Percentiles rank a stretch among this genome's conserved stretches.
These are phyloP conservation scores for Artomyces pyxidatus DNA, from an alignment of 768 basidiomycete genomes.

Conservation along the genomic window DNA sequence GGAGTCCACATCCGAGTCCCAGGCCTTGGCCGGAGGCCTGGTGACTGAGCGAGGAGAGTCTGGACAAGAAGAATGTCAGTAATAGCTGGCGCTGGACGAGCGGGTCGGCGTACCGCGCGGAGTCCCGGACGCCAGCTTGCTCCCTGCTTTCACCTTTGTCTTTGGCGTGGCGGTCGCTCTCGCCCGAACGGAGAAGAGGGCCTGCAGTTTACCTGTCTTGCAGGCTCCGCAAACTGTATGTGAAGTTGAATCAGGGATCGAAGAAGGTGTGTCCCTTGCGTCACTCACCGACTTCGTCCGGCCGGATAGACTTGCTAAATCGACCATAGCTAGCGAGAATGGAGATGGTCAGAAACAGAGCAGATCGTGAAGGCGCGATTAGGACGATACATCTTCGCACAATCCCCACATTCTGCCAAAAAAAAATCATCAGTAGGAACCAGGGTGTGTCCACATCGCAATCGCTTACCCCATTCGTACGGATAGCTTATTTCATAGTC, in stretches of 20 bases:
- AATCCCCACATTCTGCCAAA: slow-evolving; percentile 50
- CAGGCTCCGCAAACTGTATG: slow-evolving; percentile 59
- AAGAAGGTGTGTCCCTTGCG: background rate
- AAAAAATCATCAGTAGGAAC: slow-evolving; percentile 6
- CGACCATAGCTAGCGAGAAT: slow-evolving; percentile 52
- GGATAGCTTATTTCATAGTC: slow-evolving; percentile 70
- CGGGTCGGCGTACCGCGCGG: background rate
- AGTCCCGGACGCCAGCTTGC: slow-evolving; percentile 4
- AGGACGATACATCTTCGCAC: slow-evolving; percentile 55
- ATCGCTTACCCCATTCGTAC: slow-evolving; percentile 61
- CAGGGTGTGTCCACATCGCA: background rate
- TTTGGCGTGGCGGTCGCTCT: background rate
- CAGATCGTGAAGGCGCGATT: background rate
- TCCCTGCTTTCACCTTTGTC: background rate
- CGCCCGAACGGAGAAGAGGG: slow-evolving; percentile 36
- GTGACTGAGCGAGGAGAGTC: background rate
- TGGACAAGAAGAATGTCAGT: background rate
- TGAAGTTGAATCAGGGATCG: background rate
- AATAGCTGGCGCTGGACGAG: background rate
- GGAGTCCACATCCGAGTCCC: background rate
- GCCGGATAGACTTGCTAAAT: slow-evolving; percentile 63
- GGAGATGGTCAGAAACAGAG: background rate
- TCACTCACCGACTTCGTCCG: slow-evolving; percentile 53
- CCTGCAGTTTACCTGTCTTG: slow-evolving; percentile 47
- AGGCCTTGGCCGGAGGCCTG: background rate